A percentile compares a stretch with the other conserved stretches of the same genome.
phyloP scores from a whole-genome alignment of 2,329 filamentous ascomycete species.

The Neurospora crassa region DNA sequence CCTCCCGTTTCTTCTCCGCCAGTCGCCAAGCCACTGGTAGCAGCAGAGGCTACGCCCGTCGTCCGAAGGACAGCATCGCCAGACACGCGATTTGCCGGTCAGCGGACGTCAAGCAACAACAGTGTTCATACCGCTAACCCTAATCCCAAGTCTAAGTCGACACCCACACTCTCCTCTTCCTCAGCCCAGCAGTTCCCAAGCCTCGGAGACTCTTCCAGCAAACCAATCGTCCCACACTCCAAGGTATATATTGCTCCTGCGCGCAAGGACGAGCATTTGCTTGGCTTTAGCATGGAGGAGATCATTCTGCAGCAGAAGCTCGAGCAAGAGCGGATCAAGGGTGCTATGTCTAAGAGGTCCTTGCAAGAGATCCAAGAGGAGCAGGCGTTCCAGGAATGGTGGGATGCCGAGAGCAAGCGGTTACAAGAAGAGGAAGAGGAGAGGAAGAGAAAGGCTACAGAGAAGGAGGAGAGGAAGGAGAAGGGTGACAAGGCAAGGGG shows the following conservation, averaged over 20 bases:
- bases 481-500: constrained; percentile 8
- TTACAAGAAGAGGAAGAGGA: constrained; percentile 54
- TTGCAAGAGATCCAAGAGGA: constrained; percentile 93
- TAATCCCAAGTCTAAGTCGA: not conserved
- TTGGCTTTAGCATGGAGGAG: constrained; percentile 71
- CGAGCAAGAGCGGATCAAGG: constrained; percentile 73
- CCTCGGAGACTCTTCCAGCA: constrained; percentile 22
- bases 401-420: constrained; percentile 74
- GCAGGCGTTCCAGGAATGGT: constrained; percentile 95
- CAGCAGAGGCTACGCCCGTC: constrained; percentile 31
- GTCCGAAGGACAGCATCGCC: constrained; percentile 46
- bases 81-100: constrained; percentile 53
- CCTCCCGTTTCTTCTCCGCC: constrained; percentile 22
- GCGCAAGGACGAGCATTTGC: constrained; percentile 50
- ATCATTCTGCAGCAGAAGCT: constrained; percentile 81
- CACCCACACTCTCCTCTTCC: not conserved
- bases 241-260: constrained; percentile 49
- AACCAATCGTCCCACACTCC: constrained; percentile 47
- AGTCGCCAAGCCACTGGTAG: constrained; percentile 32
- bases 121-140: not conserved
- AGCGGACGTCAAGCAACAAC: constrained; percentile 27
- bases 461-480: constrained; percentile 26
- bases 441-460: constrained; percentile 31
- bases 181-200: constrained; percentile 15
- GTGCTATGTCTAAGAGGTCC: constrained; percentile 79